A percentile compares a stretch with the other conserved stretches of the same genome.
phyloP scores from a whole-genome alignment of 2,329 filamentous ascomycete species.

The Epichloe festucae region DNA sequence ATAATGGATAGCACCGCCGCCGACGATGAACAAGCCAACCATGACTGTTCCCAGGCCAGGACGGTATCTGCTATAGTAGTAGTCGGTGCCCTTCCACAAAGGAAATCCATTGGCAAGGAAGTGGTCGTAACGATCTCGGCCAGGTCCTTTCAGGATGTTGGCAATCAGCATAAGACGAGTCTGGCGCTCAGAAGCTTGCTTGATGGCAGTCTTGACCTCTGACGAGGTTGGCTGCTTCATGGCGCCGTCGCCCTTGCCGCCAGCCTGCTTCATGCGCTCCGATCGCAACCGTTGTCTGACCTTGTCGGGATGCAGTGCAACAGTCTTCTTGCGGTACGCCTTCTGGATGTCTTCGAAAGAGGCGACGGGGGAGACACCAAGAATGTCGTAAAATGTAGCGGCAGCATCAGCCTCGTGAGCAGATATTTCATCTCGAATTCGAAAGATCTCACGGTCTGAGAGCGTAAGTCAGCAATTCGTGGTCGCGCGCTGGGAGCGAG shows the following conservation, averaged over 20 bases:
- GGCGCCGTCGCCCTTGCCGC: conserved; percentile 39
- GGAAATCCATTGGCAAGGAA: conserved; percentile 91
- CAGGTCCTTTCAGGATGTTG: conserved; percentile 70
- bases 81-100: conserved; percentile 90
- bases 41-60: conserved; percentile 81
- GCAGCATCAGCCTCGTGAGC: conserved; percentile 63
- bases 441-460: conserved; percentile 93
- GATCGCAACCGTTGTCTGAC: conserved; percentile 72
- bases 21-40: conserved; percentile 64
- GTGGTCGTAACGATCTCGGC: conserved; percentile 83
- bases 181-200: conserved; percentile 72
- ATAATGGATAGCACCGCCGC: conserved; percentile 81
- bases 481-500: background rate
- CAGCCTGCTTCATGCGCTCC: conserved; percentile 45
- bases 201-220: conserved; percentile 67
- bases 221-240: conserved; percentile 58
- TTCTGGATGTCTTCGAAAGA: conserved; percentile 83
- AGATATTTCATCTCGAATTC: conserved; percentile 75
- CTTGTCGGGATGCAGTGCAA: conserved; percentile 85
- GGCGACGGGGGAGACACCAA: conserved; percentile 60
- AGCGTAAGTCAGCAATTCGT: background rate
- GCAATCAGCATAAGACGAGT: conserved; percentile 73
- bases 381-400: conserved; percentile 87
- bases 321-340: conserved; percentile 81
- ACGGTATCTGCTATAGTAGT: conserved; percentile 92